phyloP scores from a whole-genome alignment of 163 green algal genomes.

The Coccomyxa subellipsoidea region DNA sequence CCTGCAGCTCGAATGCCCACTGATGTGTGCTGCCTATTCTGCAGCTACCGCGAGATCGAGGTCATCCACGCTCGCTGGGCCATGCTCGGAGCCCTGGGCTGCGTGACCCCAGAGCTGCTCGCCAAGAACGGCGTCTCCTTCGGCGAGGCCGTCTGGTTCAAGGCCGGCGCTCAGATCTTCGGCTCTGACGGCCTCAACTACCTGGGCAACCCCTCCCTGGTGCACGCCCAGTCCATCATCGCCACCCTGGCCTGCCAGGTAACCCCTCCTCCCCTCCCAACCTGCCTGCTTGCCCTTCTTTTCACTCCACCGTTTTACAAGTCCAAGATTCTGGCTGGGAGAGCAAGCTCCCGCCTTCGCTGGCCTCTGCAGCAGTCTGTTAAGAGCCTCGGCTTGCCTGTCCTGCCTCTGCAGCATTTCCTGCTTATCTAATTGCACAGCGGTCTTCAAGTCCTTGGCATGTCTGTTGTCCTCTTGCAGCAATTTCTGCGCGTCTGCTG shows the following conservation, averaged over 20 bases:
- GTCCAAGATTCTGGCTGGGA: too few species aligned
- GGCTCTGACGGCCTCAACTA: slow-evolving; percentile 78
- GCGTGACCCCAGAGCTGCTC: slow-evolving; percentile 75
- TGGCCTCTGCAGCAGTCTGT: too few species aligned
- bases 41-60: slow-evolving; percentile 77
- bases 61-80: slow-evolving; percentile 90
- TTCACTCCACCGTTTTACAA: too few species aligned
- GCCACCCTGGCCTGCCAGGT: slow-evolving; percentile 72
- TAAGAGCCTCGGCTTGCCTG: too few species aligned
- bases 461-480: too few species aligned
- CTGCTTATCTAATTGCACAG: too few species aligned
- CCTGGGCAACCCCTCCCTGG: slow-evolving; percentile 83
- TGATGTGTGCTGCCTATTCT: neutral
- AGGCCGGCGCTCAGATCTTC: slow-evolving; percentile 84
- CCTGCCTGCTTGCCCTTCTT: too few species aligned
- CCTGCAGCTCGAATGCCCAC: too few species aligned
- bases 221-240: slow-evolving; percentile 85
- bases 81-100: slow-evolving; percentile 90
- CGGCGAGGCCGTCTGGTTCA: slow-evolving; percentile 73
- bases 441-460: too few species aligned
- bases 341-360: too few species aligned
- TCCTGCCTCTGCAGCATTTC: too few species aligned
- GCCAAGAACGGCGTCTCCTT: slow-evolving; percentile 63
- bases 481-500: too few species aligned
- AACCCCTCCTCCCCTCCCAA: neutral